Evolutionary conservation across 2,329 filamentous ascomycete species (phyloP), one percentile per base, ranked within the genome.

Genomic region (Sporothrix brasiliensis): DNA sequence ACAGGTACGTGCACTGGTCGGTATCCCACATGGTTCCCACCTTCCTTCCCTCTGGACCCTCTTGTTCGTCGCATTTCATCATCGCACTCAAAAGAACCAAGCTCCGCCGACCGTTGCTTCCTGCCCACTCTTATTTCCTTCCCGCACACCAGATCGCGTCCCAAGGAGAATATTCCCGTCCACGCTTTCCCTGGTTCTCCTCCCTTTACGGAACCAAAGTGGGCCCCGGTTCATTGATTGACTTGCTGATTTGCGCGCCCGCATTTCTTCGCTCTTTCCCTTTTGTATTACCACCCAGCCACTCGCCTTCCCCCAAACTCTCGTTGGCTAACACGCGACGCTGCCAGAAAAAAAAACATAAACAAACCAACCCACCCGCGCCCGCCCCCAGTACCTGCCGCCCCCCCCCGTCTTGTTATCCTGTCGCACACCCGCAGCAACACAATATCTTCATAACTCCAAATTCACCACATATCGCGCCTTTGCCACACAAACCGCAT

Each of bases 271-370:
- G 24, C 41, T 68, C 52, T 47, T 67, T 58, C 52, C 50, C 49
- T 54, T 49, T 34, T 50, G 52, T 66, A 19, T 34, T 34, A 34
- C 34, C 34, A 34, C 34, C 34, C 34, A 34, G 34, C 34, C 34
- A 34, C 34, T 52, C 53, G 19, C 58, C 34, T 24, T 24, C 21
- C 47, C 49, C 58, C 39, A 61, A 61, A 44, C 56, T 61, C 58
- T 41, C 47, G 19, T 56, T 47, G 34, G 47, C 41, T 69, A 54
- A 71, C 70, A 72, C 70, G 70, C 70, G 70, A 69, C 70, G 70
- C 67, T 60, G 49, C 60, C 61, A 53, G 52, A 70, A n/a, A 30
- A 30, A 5, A 70, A 69, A 70, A 72, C 71, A 65, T 69, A 70
- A 72, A 72, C 69, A 70, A 72, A 71, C 68, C 68, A 52, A n/a